These are phyloP conservation scores for Xylaria sp. DNA, from an alignment of 2,329 filamentous ascomycete species.

Conservation along the genomic window DNA sequence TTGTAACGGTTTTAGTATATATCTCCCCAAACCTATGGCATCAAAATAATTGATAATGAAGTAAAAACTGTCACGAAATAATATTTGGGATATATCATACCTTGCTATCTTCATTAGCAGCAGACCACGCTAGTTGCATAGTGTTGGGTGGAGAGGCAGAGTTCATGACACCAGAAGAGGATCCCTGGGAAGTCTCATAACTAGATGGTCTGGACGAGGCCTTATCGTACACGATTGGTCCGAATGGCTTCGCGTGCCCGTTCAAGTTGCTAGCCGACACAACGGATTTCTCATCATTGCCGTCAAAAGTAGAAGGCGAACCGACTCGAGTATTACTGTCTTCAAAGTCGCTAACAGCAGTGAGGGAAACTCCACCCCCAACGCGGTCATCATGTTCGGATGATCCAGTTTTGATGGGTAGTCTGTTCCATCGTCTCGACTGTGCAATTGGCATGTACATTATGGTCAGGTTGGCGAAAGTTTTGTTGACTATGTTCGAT, in stretches of 20 bases:
- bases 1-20: not conserved
- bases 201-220: not conserved
- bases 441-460: not conserved
- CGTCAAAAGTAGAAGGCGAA: not conserved
- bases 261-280: constrained; percentile 5
- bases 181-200: not conserved
- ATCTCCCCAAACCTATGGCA: not conserved
- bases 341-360: constrained; percentile 12
- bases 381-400: constrained; percentile 27
- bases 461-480: not conserved
- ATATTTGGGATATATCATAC: constrained; percentile 6
- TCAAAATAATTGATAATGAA: not conserved
- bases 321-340: not conserved
- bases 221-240: not conserved
- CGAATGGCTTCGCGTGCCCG: constrained; percentile 3
- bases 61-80: not conserved
- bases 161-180: not conserved
- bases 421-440: constrained; percentile 25
- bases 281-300: not conserved
- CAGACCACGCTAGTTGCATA: not conserved
- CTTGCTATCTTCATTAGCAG: not conserved
- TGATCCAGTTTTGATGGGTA: constrained; percentile 14
- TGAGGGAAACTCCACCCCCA: constrained; percentile 33
- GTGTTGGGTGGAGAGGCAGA: not conserved
- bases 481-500: not conserved